Percentiles rank a stretch among this genome's conserved stretches.
Conservation (phyloP, 495 filamentous ascomycete genomes). For the Penicillium roqueforti region DNA sequence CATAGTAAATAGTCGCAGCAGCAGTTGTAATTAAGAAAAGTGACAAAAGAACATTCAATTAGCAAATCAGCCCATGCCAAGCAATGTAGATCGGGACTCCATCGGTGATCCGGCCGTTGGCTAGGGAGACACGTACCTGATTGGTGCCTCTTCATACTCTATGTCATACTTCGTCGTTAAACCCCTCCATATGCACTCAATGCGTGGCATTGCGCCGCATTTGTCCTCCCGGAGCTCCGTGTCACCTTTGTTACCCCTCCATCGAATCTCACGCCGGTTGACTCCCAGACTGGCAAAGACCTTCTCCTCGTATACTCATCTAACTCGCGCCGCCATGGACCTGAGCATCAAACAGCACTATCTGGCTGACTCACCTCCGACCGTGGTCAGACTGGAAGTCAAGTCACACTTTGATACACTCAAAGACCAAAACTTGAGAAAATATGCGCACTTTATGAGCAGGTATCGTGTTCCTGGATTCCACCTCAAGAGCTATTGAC, state of each 20-base stretch:
- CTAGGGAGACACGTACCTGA: constrained; percentile 8
- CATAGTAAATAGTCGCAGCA: constrained; percentile 2
- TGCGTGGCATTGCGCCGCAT: constrained; percentile 33
- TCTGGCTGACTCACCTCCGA: constrained; percentile 84
- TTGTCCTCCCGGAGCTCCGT: constrained; percentile 30
- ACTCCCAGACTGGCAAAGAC: constrained; percentile 12
- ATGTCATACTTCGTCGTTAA: constrained; percentile 21
- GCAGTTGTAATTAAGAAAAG: neutral
- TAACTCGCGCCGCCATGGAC: constrained; percentile 34
- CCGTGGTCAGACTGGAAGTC: constrained; percentile 78
- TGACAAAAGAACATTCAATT: neutral
- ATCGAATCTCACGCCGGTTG: constrained; percentile 12
- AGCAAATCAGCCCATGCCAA: neutral
- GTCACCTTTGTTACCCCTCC: constrained; percentile 28
- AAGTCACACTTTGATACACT: constrained; percentile 86
- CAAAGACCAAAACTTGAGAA: constrained; percentile 60
- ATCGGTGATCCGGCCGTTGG: constrained; percentile 6
- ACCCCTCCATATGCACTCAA: constrained; percentile 21
- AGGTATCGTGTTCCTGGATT: constrained; percentile 46
- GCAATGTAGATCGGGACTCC: constrained; percentile 6
- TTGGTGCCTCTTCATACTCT: constrained; percentile 11
- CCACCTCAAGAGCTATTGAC: neutral
- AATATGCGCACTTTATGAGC: constrained; percentile 91
- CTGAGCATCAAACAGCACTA: constrained; percentile 57
- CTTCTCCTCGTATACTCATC: constrained; percentile 15